phyloP scores from a whole-genome alignment of 768 basidiomycete genomes.

The Kwoniella botswanensis region DNA sequence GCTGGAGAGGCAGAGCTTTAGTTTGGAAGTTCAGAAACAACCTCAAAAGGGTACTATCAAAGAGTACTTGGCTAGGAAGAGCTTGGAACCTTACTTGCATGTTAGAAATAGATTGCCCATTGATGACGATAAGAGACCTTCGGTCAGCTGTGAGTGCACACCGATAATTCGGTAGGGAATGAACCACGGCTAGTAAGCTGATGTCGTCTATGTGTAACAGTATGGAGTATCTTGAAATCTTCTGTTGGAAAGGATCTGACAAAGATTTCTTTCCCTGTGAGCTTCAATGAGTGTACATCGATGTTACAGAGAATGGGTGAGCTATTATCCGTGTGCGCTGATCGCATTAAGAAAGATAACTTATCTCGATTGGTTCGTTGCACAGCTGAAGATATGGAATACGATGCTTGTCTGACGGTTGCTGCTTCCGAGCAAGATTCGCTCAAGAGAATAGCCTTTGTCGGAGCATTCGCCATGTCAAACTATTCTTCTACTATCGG shows the following conservation, averaged over 20 bases:
- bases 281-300: constrained; percentile 70
- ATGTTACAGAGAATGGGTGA: constrained; percentile 89
- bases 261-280: constrained; percentile 92
- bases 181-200: neutral
- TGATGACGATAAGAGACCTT: constrained; percentile 76
- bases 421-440: constrained; percentile 78
- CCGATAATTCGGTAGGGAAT: neutral
- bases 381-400: constrained; percentile 90
- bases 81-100: constrained; percentile 71
- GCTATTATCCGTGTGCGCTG: neutral
- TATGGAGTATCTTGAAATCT: constrained; percentile 91
- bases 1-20: constrained; percentile 7
- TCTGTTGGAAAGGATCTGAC: constrained; percentile 97
- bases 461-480: constrained; percentile 94
- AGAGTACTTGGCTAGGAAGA: constrained; percentile 43
- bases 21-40: constrained; percentile 9
- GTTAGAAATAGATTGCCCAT: constrained; percentile 69
- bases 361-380: neutral
- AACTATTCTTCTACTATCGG: constrained; percentile 97
- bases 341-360: neutral
- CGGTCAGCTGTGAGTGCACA: constrained; percentile 61
- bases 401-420: constrained; percentile 87
- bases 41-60: constrained; percentile 51
- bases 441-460: constrained; percentile 81
- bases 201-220: constrained; percentile 58